phyloP scores from a whole-genome alignment of 1,284 basidiomycete genomes.

The Wolfiporia cocos region DNA sequence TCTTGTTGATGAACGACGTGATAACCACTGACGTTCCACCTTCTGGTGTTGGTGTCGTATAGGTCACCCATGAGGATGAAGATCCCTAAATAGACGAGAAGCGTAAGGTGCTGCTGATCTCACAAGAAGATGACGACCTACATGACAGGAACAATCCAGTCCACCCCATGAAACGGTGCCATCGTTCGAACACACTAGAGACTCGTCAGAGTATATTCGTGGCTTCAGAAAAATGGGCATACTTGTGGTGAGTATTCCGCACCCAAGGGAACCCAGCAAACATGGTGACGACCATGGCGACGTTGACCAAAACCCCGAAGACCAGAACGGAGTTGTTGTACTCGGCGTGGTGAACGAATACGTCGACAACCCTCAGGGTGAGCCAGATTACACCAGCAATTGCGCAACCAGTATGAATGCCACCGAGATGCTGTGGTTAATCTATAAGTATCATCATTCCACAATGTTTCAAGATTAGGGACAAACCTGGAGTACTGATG shows the following conservation, averaged over 20 bases:
- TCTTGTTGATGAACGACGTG: constrained; percentile 61
- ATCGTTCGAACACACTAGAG: constrained; percentile 61
- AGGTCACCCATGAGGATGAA: constrained; percentile 63
- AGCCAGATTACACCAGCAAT: constrained; percentile 63
- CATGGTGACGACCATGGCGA: constrained; percentile 48
- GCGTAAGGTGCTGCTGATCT: neutral
- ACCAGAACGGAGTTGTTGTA: constrained; percentile 50
- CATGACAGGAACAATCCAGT: constrained; percentile 53
- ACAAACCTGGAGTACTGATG: constrained; percentile 58
- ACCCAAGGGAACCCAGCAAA: constrained; percentile 67
- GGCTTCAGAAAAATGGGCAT: constrained; percentile 18
- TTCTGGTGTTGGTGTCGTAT: constrained; percentile 43
- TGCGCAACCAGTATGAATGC: constrained; percentile 71
- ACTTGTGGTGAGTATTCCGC: constrained; percentile 75
- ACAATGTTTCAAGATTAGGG: neutral
- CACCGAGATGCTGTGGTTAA: constrained; percentile 55
- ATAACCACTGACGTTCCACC: constrained; percentile 49
- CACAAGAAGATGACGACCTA: constrained; percentile 21
- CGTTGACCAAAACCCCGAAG: constrained; percentile 51
- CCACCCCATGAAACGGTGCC: constrained; percentile 77
- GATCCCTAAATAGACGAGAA: constrained; percentile 36
- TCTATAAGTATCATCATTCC: too few relatives aligned
- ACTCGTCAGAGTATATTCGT: constrained; percentile 7
- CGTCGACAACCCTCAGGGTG: constrained; percentile 51
- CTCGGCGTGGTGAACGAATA: constrained; percentile 38